Percentiles rank a stretch among this genome's conserved stretches.
phyloP scores from a whole-genome alignment of 805 yeast genomes.

The Starmerella tilneyi region DNA sequence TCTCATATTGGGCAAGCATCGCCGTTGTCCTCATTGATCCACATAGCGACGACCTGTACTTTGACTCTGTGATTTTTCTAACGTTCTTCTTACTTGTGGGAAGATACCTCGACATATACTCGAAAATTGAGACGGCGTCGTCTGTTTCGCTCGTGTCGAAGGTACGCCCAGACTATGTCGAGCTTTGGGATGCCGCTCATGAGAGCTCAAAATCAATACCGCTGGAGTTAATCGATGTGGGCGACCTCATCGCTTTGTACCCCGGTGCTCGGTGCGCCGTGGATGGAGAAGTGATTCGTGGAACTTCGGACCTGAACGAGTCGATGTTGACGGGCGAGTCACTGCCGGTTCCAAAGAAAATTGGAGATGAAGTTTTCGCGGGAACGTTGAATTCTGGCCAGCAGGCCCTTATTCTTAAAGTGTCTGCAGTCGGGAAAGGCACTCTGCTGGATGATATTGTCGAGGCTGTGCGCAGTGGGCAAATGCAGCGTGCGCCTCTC shows the following conservation, averaged over 20 bases:
- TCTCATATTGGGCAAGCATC: slow-evolving; percentile 61
- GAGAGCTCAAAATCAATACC: slow-evolving; percentile 6
- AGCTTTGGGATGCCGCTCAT: slow-evolving; percentile 2
- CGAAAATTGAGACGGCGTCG: slow-evolving; percentile 57
- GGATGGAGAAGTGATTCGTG: slow-evolving; percentile 59
- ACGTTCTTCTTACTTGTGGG: slow-evolving; percentile 65
- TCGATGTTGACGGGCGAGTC: slow-evolving; percentile 82
- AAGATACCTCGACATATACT: slow-evolving; percentile 52
- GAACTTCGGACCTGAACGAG: slow-evolving; percentile 77
- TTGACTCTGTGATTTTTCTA: slow-evolving; percentile 69
- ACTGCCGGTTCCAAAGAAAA: slow-evolving; percentile 43
- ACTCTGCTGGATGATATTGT: slow-evolving; percentile 64
- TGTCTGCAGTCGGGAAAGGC: slow-evolving; percentile 50
- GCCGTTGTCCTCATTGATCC: slow-evolving; percentile 44
- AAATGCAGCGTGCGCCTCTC: slow-evolving; percentile 59
- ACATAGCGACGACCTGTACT: slow-evolving; percentile 44
- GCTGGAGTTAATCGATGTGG: slow-evolving; percentile 57
- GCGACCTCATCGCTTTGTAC: slow-evolving; percentile 52
- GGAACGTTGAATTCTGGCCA: slow-evolving; percentile 62
- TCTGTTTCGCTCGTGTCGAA: slow-evolving; percentile 47
- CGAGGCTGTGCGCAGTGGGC: slow-evolving; percentile 61
- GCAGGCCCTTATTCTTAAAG: slow-evolving; percentile 43
- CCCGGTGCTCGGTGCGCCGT: slow-evolving; percentile 50
- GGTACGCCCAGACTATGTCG: slow-evolving; percentile 42
- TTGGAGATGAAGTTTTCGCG: slow-evolving; percentile 60